Evolutionary conservation across 805 yeast species (phyloP).

Genomic region (Nematodospora valgi): DNA sequence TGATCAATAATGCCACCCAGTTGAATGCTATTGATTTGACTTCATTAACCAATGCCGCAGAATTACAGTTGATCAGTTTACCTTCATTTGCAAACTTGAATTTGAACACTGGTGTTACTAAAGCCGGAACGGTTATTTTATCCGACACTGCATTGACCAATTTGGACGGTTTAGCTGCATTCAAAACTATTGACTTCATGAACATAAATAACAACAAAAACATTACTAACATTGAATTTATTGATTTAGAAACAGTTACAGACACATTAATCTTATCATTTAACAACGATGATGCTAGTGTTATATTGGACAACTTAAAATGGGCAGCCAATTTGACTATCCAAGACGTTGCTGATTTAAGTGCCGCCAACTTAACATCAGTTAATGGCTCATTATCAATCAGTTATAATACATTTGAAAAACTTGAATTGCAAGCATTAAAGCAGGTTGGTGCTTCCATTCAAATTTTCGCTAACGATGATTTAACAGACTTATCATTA

Average conservation of each 20-base stretch:
- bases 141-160: constrained; percentile 41
- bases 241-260: constrained; percentile 28
- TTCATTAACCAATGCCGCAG: constrained; percentile 24
- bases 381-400: constrained; percentile 40
- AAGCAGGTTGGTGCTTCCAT: constrained; percentile 36
- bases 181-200: constrained; percentile 30
- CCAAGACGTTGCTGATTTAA: constrained; percentile 35
- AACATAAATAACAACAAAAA: constrained; percentile 44
- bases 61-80: constrained; percentile 36
- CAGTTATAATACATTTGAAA: constrained; percentile 38
- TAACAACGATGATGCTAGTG: constrained; percentile 35
- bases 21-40: constrained; percentile 35
- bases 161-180: constrained; percentile 30
- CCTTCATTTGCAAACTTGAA: constrained; percentile 39
- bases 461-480: constrained; percentile 41
- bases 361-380: constrained; percentile 28
- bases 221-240: constrained; percentile 32
- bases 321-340: constrained; percentile 44
- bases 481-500: constrained; percentile 28
- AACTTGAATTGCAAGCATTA: constrained; percentile 27
- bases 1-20: constrained; percentile 36
- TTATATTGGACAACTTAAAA: constrained; percentile 30
- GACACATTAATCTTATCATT: constrained; percentile 37
- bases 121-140: constrained; percentile 29
- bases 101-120: constrained; percentile 33